Base-by-base conservation (phyloP, 192 early-diverging fungal species). In the Borealophlyctis nickersoniae region DNA sequence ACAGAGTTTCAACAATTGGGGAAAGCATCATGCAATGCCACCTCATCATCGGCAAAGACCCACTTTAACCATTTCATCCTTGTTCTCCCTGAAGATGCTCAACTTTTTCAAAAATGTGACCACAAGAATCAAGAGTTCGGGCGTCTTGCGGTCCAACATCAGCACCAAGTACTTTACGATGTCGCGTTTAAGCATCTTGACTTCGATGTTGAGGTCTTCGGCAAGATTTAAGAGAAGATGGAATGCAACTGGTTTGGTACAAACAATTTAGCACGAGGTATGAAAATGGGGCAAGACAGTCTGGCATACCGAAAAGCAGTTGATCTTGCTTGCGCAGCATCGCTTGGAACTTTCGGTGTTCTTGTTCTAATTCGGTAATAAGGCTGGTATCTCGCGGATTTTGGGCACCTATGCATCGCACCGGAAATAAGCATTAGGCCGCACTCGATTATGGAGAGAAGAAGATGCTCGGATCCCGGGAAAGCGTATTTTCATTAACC, bases 291-390 rank as follows among this genome's bases (percentile, higher is more conserved):
- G 14, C 4, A 52, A 52, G 11, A 27, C 49, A 30, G 29, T 28
- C 5, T 24, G 4, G 19, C 57, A 39, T 58, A 76, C 74, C 81
- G 74, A 83, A 83, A n/a, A 84, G 66, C 19, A 84, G 73, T 54
- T 82, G 80, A 58, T 84, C 81, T 55, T 84, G 82, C 60, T 82
- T 83, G 27, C 62, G 49, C n/a, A 82, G 53, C 75, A 83, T 80
- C 3, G 70, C 69, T 58, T 83, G 77, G 56, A 82, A 83, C 71
- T 82, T 84, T 24, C 72, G 23, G 29, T 73, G 72, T 52, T 84
- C 82, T 35, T 74, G 65, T 9, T 77, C 77, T 16, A 73, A 51
- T 26, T 81, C 77, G 34, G 61, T 36, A 11, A 58, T 58, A 4
- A 73, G 31, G 13, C 61, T 49, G 16, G 53, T 65, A 61, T 82